A percentile compares a stretch with the other conserved stretches of the same genome.
phyloP scores from a whole-genome alignment of 805 yeast species.

The Kodamaea laetipori region DNA sequence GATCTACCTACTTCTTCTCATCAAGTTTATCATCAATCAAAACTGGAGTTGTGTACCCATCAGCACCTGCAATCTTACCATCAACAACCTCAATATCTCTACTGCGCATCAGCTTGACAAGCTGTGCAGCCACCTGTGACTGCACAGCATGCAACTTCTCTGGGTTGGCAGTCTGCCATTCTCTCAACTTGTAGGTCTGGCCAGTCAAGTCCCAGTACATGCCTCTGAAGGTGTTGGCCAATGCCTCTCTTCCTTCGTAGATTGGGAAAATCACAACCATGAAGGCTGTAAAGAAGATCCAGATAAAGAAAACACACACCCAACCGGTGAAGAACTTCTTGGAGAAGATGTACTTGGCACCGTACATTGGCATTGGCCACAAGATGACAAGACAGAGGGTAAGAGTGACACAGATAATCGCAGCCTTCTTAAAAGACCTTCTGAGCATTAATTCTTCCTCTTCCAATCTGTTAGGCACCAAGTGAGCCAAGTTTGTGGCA shows the following conservation, averaged over 20 bases:
- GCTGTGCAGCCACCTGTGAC: constrained; percentile 54
- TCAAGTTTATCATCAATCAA: constrained; percentile 16
- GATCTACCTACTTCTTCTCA: constrained; percentile 18
- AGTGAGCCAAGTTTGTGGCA: constrained; percentile 40
- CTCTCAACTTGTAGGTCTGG: constrained; percentile 67
- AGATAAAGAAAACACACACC: constrained; percentile 78
- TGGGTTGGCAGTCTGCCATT: constrained; percentile 76
- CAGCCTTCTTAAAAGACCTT: constrained; percentile 63
- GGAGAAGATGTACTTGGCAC: constrained; percentile 72
- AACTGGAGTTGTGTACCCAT: constrained; percentile 24
- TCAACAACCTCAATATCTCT: constrained; percentile 23
- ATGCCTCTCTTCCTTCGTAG: constrained; percentile 70
- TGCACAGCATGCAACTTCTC: constrained; percentile 74
- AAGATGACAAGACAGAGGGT: constrained; percentile 66
- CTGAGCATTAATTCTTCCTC: constrained; percentile 55
- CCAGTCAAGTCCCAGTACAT: constrained; percentile 85
- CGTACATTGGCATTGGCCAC: constrained; percentile 97
- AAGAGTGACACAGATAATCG: constrained; percentile 58
- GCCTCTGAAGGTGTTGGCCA: constrained; percentile 68
- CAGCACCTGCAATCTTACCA: constrained; percentile 23
- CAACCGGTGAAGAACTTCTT: constrained; percentile 84
- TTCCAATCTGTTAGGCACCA: constrained; percentile 29
- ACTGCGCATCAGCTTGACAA: constrained; percentile 21
- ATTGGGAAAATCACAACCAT: constrained; percentile 70
- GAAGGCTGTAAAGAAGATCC: constrained; percentile 71